Percentiles rank a stretch among this genome's conserved stretches.
Evolutionary conservation across 352 stramenopile species (phyloP).

Genomic region (Phytopythium litorale): DNA sequence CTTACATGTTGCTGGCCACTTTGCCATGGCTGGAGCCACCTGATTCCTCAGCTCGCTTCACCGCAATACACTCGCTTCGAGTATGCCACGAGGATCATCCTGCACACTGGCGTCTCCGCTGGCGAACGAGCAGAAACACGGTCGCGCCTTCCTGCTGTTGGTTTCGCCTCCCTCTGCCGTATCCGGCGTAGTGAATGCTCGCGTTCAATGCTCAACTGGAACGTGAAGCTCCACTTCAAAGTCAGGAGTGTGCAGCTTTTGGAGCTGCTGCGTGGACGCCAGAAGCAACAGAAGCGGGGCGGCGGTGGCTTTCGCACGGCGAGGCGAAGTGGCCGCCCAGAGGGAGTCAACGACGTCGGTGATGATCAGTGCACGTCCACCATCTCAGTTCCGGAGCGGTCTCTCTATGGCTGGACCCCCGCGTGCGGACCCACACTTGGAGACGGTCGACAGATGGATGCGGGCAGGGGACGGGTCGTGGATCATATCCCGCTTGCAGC

Average conservation of each 20-base stretch:
- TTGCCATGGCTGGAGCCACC: background rate
- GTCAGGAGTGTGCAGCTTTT: background rate
- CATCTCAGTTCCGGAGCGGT: background rate
- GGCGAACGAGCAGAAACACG: background rate
- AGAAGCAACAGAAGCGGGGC: background rate
- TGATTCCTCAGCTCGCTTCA: background rate
- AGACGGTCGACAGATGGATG: slow-evolving; percentile 1
- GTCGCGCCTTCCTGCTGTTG: background rate
- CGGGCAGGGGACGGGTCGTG: background rate
- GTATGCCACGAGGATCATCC: background rate
- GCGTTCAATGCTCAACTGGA: background rate
- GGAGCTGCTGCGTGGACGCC: background rate
- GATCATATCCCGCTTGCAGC: background rate
- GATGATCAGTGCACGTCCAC: background rate
- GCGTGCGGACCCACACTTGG: background rate
- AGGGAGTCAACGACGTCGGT: background rate
- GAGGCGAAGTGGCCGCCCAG: background rate
- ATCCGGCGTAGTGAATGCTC: background rate
- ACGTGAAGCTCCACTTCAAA: background rate
- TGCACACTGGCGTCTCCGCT: background rate
- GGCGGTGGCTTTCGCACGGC: background rate
- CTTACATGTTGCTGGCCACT: background rate
- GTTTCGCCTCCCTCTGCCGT: background rate
- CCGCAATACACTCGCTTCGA: background rate
- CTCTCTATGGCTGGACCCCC: background rate